Evolutionary conservation across 1,284 basidiomycete species (phyloP).

Genomic region (Neonothopanus nambi): DNA sequence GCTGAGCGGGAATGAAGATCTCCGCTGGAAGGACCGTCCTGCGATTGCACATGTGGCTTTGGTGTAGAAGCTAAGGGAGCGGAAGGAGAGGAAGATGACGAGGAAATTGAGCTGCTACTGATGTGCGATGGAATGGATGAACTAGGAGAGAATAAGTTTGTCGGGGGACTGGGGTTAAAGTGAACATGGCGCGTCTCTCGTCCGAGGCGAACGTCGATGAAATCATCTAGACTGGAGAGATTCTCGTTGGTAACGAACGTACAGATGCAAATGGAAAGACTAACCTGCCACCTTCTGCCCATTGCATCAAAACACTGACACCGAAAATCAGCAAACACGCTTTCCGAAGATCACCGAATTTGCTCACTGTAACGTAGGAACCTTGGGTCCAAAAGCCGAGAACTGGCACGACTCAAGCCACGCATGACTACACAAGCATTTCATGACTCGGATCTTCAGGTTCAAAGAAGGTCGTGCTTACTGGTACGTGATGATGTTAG

Average conservation of each 20-base stretch:
- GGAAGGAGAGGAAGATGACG: constrained; percentile 23
- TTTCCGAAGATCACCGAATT: constrained; percentile 5
- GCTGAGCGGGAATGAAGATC: too few species aligned
- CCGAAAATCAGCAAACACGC: not conserved
- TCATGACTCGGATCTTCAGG: constrained; percentile 1
- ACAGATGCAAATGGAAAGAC: too few species aligned
- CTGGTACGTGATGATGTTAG: constrained; percentile 93
- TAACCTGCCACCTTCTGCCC: constrained; percentile 82
- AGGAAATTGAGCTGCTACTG: constrained; percentile 25
- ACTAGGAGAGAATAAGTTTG: too few species aligned
- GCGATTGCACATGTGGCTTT: constrained; percentile 10
- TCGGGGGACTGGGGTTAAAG: too few species aligned
- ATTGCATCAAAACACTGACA: constrained; percentile 87
- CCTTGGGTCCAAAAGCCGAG: constrained; percentile 80
- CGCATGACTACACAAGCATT: constrained; percentile 56
- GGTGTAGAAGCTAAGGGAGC: constrained; percentile 23
- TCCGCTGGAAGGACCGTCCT: not conserved
- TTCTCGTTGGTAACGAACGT: too few species aligned
- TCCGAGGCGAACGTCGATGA: too few species aligned
- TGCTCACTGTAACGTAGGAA: constrained; percentile 78
- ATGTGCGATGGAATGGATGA: constrained; percentile 20
- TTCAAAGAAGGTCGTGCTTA: constrained; percentile 24
- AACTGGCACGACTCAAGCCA: constrained; percentile 89
- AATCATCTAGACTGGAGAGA: too few species aligned
- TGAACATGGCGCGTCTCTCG: too few species aligned